These are phyloP conservation scores for Fonsecaea pugnacius DNA, from an alignment of 2,329 filamentous ascomycete species.

Conservation along the genomic window DNA sequence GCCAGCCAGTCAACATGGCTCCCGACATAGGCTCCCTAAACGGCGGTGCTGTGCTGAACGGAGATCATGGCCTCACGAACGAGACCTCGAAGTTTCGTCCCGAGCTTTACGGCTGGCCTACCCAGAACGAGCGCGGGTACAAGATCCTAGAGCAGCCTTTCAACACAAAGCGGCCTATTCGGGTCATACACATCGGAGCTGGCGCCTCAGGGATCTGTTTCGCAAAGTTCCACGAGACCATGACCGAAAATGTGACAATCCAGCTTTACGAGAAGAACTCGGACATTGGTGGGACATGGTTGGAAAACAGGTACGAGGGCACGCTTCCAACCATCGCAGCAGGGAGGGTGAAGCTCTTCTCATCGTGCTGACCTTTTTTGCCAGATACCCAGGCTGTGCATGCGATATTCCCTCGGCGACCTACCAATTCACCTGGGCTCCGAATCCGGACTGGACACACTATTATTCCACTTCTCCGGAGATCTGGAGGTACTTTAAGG, in stretches of 20 bases:
- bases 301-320: slow-evolving; percentile 37
- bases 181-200: not conserved
- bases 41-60: no score
- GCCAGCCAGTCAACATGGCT: no score
- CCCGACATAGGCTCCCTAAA: no score
- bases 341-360: no score
- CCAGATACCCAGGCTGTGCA: slow-evolving; percentile 11
- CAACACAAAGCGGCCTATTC: not conserved
- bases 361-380: no score
- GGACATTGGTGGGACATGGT: slow-evolving; percentile 41
- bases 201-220: not conserved
- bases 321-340: not conserved
- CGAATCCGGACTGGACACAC: not conserved
- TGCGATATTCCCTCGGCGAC: slow-evolving; percentile 1
- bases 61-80: no score
- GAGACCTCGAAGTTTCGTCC: not conserved
- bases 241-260: slow-evolving; percentile 24
- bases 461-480: not conserved
- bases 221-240: not conserved
- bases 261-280: slow-evolving; percentile 38
- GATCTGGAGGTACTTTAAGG: not conserved
- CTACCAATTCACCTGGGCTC: not conserved
- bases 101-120: not conserved
- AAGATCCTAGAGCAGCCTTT: not conserved
- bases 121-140: not conserved